A percentile compares a stretch with the other conserved stretches of the same genome.
phyloP scores from a whole-genome alignment of 495 filamentous ascomycete genomes.

The Penicillium parvum region DNA sequence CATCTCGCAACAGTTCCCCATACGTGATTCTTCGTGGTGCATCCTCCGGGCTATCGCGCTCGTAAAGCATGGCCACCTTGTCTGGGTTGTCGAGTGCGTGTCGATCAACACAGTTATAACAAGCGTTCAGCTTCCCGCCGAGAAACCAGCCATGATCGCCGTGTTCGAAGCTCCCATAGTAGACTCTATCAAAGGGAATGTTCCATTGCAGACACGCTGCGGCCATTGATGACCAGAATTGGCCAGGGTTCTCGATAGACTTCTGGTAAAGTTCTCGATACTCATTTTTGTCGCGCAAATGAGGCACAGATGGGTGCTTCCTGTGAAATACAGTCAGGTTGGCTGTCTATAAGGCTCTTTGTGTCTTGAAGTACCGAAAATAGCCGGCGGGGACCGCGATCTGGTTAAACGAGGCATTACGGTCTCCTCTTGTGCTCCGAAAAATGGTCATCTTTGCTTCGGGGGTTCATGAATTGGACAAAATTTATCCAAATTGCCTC shows the following conservation, averaged over 20 bases:
- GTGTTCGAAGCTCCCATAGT: slow-evolving; percentile 12
- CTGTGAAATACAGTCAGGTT: no score
- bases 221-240: slow-evolving; percentile 7
- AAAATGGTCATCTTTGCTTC: no score
- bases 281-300: not conserved
- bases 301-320: not conserved
- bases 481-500: no score
- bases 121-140: slow-evolving; percentile 70
- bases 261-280: slow-evolving; percentile 6
- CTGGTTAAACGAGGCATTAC: no score
- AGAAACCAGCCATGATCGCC: slow-evolving; percentile 71
- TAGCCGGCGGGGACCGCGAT: no score
- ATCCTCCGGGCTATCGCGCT: slow-evolving; percentile 61
- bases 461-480: no score
- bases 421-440: no score
- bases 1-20: slow-evolving; percentile 60
- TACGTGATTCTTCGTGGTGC: slow-evolving; percentile 62
- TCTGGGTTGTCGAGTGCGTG: slow-evolving; percentile 66
- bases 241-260: not conserved
- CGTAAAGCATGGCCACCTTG: slow-evolving; percentile 65
- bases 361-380: no score
- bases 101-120: slow-evolving; percentile 74
- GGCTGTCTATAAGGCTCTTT: no score
- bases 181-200: not conserved
- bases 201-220: not conserved